These are phyloP conservation scores for Huntiella bhutanensis DNA, from an alignment of 2,329 filamentous ascomycete genomes.

Conservation along the genomic window DNA sequence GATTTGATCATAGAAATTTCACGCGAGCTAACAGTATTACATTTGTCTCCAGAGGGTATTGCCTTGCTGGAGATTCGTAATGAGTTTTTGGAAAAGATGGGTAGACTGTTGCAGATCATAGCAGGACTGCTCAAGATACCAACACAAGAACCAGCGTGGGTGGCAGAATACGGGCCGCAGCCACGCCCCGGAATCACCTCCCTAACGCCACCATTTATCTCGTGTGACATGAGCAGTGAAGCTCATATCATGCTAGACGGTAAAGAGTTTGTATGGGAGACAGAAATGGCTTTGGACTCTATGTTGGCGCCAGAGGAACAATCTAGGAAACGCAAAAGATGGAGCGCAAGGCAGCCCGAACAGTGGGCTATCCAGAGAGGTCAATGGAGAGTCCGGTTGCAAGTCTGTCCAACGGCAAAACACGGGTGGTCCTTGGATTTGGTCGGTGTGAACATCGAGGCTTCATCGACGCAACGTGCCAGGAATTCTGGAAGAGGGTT, in stretches of 20 bases:
- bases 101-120: constrained; percentile 61
- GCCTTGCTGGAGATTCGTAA: constrained; percentile 55
- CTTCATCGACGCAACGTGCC: constrained; percentile 42
- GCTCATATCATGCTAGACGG: constrained; percentile 42
- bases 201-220: constrained; percentile 50
- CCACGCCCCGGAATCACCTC: constrained; percentile 28
- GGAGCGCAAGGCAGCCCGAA: constrained; percentile 11
- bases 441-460: constrained; percentile 58
- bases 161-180: background rate
- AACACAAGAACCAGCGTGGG: constrained; percentile 11
- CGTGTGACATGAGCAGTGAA: constrained; percentile 41
- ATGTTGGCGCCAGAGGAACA: constrained; percentile 12
- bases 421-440: constrained; percentile 50
- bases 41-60: constrained; percentile 22
- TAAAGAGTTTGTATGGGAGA: constrained; percentile 19
- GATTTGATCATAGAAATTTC: constrained; percentile 70
- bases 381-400: constrained; percentile 54
- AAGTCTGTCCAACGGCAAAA: constrained; percentile 21
- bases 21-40: constrained; percentile 41
- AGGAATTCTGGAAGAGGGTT: constrained; percentile 51
- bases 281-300: too few species aligned
- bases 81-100: constrained; percentile 48
- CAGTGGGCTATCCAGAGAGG: constrained; percentile 48
- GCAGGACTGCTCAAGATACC: constrained; percentile 59
- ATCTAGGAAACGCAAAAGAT: constrained; percentile 10